Evolutionary conservation across 495 filamentous ascomycete species (phyloP).

Genomic region (Neurospora africana): DNA sequence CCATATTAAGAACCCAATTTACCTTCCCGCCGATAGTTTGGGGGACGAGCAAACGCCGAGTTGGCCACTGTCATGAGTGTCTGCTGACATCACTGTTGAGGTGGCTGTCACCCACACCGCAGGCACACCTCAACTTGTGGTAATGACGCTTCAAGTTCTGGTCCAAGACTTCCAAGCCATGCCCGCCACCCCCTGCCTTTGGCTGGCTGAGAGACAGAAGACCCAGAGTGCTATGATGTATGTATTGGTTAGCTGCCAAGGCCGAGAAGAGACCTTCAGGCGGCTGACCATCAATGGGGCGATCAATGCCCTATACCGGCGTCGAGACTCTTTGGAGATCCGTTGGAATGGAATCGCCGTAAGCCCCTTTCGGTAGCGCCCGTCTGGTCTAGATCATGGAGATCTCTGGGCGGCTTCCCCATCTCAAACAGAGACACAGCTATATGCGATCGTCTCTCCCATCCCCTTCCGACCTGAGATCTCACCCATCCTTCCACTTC

Average conservation of each 20-base stretch:
- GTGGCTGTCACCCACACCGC: not conserved
- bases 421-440: not conserved
- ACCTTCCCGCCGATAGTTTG: not conserved
- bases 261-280: not conserved
- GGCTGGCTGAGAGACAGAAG: not conserved
- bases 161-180: not conserved
- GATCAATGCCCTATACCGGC: not conserved
- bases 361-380: not conserved
- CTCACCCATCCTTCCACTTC: not conserved
- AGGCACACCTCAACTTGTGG: not conserved
- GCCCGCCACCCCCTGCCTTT: not conserved
- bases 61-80: not conserved
- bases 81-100: not conserved
- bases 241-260: not conserved
- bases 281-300: not conserved
- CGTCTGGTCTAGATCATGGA: not conserved
- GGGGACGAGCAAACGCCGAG: not conserved
- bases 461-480: not conserved
- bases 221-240: not conserved
- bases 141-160: not conserved
- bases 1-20: not conserved
- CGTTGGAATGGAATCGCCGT: not conserved
- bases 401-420: not conserved
- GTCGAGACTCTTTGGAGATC: not conserved
- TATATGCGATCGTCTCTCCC: not conserved